Base-by-base conservation (phyloP, 805 yeast species). In the Candida boidinii region DNA sequence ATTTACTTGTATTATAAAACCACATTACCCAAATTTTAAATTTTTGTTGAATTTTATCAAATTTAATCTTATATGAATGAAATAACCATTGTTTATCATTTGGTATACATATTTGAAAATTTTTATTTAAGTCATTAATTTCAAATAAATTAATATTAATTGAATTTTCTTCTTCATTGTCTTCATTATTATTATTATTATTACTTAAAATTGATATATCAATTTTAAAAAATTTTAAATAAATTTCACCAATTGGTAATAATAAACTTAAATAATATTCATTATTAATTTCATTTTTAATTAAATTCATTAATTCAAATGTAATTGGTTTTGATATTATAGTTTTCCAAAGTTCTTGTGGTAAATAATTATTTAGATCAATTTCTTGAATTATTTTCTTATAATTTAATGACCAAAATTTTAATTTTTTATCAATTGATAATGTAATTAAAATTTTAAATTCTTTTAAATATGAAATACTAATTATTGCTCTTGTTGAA, bases 331-430 rank as follows among this genome's bases (percentile, higher is more conserved):
- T n/a, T n/a, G n/a, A n/a, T 27, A 38, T 24, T 9, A 10, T 16
- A 4, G 22, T 12, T 14, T 31, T 29, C 27, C 30, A 16, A 7
- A 38, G 17, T 4, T 11, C 41, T 7, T 41, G 34, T 2, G 54
- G 45, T 15, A 57, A 33, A 28, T 29, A 41, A 12, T 44, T 40
- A 24, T 48, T 48, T 17, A 56, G 19, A 16, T 42, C 38, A 19
- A 39, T 33, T 27, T 48, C 53, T 17, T 37, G 36, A 2, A 50
- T 13, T 11, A 45, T 20, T 7, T 35, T 26, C 30, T 61, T 66
- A 2, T 61, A 43, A 0, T 47, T 39, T 4, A 79, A 44, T 19
- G 74, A 66, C 88, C 92, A 84, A 15, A 81, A 42, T 39, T 74
- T 70, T 23, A 84, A 42, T 4, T 51, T 52, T 43, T 70, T 71